Evolutionary conservation across 2,329 filamentous ascomycete species (phyloP).

Genomic region (Epichloe sibirici): DNA sequence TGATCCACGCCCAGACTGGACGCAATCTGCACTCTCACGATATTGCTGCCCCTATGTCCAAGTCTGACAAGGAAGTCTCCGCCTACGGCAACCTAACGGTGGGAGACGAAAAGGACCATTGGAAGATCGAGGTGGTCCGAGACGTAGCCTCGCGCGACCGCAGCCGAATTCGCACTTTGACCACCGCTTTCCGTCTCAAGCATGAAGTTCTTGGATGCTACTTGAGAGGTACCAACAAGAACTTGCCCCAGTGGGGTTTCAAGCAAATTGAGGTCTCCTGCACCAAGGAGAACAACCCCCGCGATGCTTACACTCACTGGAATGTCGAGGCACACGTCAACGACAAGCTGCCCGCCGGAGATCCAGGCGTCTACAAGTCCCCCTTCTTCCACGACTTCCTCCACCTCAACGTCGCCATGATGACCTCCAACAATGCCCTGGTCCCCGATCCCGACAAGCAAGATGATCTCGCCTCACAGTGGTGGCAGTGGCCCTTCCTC

Average conservation of each 20-base stretch:
- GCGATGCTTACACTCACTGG: conserved; percentile 95
- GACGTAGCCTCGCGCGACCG: conserved; percentile 81
- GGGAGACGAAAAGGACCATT: conserved; percentile 96
- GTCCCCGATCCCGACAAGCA: conserved; percentile 98
- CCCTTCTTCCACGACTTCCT: conserved; percentile 97
- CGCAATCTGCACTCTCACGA: conserved; percentile 94
- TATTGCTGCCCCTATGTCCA: conserved; percentile 78
- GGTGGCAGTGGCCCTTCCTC: conserved; percentile 97
- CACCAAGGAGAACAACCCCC: conserved; percentile 81
- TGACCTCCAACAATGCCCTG: conserved; percentile 98
- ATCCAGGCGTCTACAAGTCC: conserved; percentile 87
- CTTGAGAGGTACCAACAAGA: conserved; percentile 86
- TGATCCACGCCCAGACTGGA: conserved; percentile 90
- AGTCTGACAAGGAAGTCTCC: conserved; percentile 85
- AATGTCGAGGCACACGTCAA: conserved; percentile 95
- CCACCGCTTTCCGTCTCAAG: conserved; percentile 80
- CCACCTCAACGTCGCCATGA: conserved; percentile 97
- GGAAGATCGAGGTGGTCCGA: conserved; percentile 81
- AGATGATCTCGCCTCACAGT: conserved; percentile 89
- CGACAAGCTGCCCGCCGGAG: conserved; percentile 77
- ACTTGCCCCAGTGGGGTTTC: conserved; percentile 97
- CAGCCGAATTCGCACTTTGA: conserved; percentile 78
- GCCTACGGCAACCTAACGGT: conserved; percentile 92
- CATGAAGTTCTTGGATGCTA: conserved; percentile 82
- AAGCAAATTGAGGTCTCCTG: conserved; percentile 98